Base-by-base conservation (phyloP, 1,284 basidiomycete genomes). In the Lignosus rhinocerotis region DNA sequence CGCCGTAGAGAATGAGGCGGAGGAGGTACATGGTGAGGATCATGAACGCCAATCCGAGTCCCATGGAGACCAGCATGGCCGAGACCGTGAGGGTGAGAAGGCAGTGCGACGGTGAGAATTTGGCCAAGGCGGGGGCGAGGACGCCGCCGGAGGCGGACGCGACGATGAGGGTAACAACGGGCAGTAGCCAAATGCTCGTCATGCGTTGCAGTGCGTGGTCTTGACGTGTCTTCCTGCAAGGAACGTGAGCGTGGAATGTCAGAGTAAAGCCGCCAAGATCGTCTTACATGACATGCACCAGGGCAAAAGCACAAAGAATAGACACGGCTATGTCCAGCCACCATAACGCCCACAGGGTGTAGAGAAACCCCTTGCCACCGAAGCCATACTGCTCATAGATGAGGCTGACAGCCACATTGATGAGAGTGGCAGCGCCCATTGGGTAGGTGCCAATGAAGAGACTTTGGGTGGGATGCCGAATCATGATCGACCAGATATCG, bases 101-200 rank as follows among this genome's bases (percentile, higher is more conserved):
- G 1, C 85, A 82, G 8, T 80, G 72, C 0, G 69, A 61, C 0
- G 72, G 66, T 16, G 76, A 76, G 42, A 76, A 69, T 0, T 70
- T 53, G 10, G 62, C 61, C 2, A 86, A 69, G 1, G 79, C 72
- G 0, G 69, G 55, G 0, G 83, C 77, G 12, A 90, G 68, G 57
- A 87, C 66, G 6, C 79, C 82, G 2, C 87, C 87, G 0, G 80
- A 76, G 0, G 86, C 80, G 0, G 85, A 80, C 5, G 80, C 78
- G 68, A 89, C 87, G 60, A 89, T 75, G 25, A 83, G 79, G 0
- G 84, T 75, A 5, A 89, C 83, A 41, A 87, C 78, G 3, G 87
- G 88, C 8, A 88, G 77, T 7, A 89, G 76, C 82, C 84, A 85
- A 0, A 80, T 71, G 0, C 80, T 75, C 0, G 82, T 78, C 69